phyloP scores from a whole-genome alignment of 75 land plant species.

The Cryptomeria japonica region DNA sequence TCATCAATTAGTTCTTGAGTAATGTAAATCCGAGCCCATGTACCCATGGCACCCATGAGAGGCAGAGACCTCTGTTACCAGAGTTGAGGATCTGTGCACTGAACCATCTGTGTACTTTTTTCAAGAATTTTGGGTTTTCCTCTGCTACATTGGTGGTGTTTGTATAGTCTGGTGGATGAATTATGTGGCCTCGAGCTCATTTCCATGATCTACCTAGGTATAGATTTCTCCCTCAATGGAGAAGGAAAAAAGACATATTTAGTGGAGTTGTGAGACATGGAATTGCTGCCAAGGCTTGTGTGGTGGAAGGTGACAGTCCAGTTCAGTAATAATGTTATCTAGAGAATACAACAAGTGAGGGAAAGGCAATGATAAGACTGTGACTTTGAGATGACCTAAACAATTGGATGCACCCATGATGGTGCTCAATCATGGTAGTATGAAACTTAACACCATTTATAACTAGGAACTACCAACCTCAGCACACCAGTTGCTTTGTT shows the following conservation, averaged over 20 bases:
- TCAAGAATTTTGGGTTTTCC: background rate
- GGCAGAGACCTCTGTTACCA: background rate
- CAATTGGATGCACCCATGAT: background rate
- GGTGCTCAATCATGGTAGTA: background rate
- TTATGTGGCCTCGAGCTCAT: background rate
- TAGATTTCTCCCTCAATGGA: background rate
- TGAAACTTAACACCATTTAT: too few relatives aligned
- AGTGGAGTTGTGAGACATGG: background rate
- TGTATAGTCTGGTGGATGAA: background rate
- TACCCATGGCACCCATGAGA: background rate
- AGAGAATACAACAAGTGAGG: background rate
- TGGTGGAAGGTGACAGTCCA: background rate
- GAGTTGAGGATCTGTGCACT: background rate
- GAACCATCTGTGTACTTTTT: background rate
- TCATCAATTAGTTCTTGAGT: background rate
- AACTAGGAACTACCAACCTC: too few relatives aligned
- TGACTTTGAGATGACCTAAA: background rate
- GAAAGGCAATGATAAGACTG: background rate
- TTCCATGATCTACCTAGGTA: background rate
- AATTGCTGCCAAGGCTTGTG: background rate
- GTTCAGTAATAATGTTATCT: background rate
- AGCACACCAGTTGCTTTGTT: too few relatives aligned
- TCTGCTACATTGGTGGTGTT: background rate
- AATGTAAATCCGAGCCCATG: too few relatives aligned
- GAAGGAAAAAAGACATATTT: background rate